Evolutionary conservation across 1,284 basidiomycete species (phyloP), one percentile per base, ranked within the genome.

Genomic region (Ustilago crameri): DNA sequence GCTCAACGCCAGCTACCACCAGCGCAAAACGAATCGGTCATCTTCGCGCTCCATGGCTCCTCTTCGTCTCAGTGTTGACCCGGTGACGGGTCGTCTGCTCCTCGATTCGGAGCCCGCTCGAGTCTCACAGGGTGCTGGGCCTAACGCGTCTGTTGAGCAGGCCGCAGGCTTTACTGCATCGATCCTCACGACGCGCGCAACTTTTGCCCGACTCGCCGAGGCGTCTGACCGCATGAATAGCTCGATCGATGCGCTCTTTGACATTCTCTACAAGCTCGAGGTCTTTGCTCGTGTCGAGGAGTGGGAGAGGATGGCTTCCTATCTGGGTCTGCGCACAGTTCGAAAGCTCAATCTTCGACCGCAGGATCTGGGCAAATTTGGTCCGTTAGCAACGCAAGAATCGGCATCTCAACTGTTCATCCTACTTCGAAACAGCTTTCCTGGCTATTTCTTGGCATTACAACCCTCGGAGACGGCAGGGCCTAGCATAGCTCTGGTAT

Each of bases 271-370:
- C 32, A 56, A 46, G 24, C 72, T 76, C 27, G 66, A 74, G 15
- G 59, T 68, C 37, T 59, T 61, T 45, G 72, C 69, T 5, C 65
- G 81, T 17, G 57, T 74, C 15, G 75, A 78, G 38, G 76, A 79
- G 18, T 62, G 81, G 61, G 80, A 82, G 58, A 51, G 71, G 20
- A 80, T 74, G 55, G 77, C 75, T 3, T 63, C 55, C 10, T 73
- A 77, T 35, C 51, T 80, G 1, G 82, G 81, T 7, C 81, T 93
- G 26, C 89, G 89, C 75, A 87, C 86, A 50, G 91, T 88, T 82
- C 87, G 88, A 22, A 83, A 85, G n/a, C 88, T 91, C 32, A 90
- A 91, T 76, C 88, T 93, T 74, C 80, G 85, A 1, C 49, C 58
- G 24, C 59, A 56, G 15, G 77, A 79, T 24, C 56, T 75, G 44